Percentiles rank a stretch among this genome's conserved stretches.
Evolutionary conservation across 306 rosid genomes (phyloP).

Genomic region (Rubus parviflorus): DNA sequence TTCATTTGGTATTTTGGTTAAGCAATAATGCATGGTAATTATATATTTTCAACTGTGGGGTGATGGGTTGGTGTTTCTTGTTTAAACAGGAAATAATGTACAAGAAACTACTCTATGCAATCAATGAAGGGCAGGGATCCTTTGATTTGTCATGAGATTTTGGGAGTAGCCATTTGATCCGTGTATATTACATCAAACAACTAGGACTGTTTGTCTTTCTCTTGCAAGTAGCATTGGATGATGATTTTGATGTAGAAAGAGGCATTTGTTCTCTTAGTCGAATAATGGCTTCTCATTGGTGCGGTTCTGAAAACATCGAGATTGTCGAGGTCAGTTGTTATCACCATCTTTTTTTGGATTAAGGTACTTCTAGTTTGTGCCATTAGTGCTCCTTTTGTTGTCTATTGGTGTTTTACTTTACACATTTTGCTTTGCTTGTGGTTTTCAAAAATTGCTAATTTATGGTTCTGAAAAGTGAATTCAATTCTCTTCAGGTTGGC

Average conservation of each 20-base stretch:
- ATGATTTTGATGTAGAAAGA: constrained; percentile 52
- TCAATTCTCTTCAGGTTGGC: constrained; percentile 39
- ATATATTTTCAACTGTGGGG: neutral
- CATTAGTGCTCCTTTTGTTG: neutral
- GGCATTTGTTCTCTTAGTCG: constrained; percentile 41
- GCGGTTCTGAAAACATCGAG: constrained; percentile 33
- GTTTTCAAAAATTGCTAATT: neutral
- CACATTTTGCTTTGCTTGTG: neutral
- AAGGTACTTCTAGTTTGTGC: neutral
- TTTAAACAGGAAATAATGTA: constrained; percentile 80
- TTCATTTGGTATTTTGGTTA: neutral
- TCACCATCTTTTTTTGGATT: neutral
- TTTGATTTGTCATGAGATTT: constrained; percentile 92
- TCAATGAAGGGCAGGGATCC: constrained; percentile 99
- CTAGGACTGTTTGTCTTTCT: constrained; percentile 41
- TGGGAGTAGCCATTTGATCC: constrained; percentile 46
- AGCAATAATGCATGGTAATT: neutral
- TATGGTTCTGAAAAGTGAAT: constrained; percentile 5
- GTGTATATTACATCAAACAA: constrained; percentile 51
- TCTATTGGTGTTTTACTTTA: neutral
- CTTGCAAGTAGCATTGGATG: constrained; percentile 29
- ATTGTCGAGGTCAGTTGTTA: constrained; percentile 51
- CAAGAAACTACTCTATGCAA: constrained; percentile 95
- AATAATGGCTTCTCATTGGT: constrained; percentile 49
- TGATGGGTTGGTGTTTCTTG: neutral